phyloP scores from a whole-genome alignment of 192 early-diverging fungal genomes.

The Gonapodya sp. region DNA sequence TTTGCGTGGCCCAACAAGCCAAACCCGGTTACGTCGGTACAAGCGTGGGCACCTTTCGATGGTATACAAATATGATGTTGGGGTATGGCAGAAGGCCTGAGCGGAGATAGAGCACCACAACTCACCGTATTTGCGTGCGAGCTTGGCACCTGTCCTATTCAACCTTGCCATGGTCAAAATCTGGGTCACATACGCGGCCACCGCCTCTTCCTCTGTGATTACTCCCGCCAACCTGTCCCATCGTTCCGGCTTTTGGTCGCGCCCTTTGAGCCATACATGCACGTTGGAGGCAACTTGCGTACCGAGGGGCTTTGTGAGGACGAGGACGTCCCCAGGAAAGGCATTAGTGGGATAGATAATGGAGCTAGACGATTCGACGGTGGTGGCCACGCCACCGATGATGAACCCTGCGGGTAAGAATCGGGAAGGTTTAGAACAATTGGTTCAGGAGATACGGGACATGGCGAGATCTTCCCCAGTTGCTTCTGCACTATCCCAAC shows the following conservation, averaged over 20 bases:
- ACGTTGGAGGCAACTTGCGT: conserved; percentile 7
- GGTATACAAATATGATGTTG: neutral
- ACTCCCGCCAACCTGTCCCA: neutral
- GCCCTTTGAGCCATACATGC: neutral
- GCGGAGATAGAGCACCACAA: neutral
- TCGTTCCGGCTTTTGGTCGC: neutral
- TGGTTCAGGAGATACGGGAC: too few relatives aligned
- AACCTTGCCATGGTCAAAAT: conserved; percentile 1
- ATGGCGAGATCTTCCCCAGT: neutral
- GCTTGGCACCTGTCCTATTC: neutral
- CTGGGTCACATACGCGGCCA: neutral
- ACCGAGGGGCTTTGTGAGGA: conserved; percentile 13
- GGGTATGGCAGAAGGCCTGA: too few relatives aligned
- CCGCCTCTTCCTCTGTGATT: conserved; percentile 8
- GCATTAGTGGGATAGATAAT: neutral
- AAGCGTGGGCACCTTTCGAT: neutral
- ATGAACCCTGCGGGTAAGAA: conserved; percentile 11
- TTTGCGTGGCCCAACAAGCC: conserved; percentile 8
- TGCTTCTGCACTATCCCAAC: too few relatives aligned
- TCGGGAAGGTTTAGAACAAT: too few relatives aligned
- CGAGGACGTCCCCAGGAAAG: conserved; percentile 7
- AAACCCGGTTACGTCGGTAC: conserved; percentile 13
- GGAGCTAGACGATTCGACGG: neutral
- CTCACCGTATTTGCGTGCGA: conserved; percentile 5
- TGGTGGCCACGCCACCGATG: conserved; percentile 9